These are phyloP conservation scores for Naegleria lovaniensis DNA, from an alignment of 208 protist species.

Conservation along the genomic window DNA sequence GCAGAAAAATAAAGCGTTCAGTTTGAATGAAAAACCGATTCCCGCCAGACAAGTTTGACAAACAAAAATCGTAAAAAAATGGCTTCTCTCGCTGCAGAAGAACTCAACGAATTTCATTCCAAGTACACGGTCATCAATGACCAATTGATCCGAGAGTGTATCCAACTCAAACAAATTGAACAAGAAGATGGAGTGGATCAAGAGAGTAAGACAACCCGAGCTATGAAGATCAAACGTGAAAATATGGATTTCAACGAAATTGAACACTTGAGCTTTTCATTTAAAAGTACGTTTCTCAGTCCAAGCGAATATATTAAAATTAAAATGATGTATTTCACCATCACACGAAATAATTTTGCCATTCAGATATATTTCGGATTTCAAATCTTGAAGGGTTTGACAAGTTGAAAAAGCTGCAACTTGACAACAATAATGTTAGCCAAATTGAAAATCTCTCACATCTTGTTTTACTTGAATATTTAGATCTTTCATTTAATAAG, in stretches of 20 bases:
- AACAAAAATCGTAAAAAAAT: neutral
- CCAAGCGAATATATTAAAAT: neutral
- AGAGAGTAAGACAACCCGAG: neutral
- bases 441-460: constrained; percentile 6
- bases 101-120: neutral
- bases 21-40: neutral
- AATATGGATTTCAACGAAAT: neutral
- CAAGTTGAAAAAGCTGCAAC: neutral
- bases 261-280: constrained; percentile 10
- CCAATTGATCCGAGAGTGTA: neutral
- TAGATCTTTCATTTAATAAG: constrained; percentile 14
- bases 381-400: constrained; percentile 11
- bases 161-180: constrained; percentile 8
- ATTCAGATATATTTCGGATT: constrained; percentile 6
- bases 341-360: neutral
- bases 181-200: neutral
- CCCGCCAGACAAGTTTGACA: too few species aligned
- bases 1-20: too few species aligned
- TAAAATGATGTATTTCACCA: too few species aligned
- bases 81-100: neutral
- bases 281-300: constrained; percentile 1
- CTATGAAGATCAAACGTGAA: neutral
- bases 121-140: constrained; percentile 21
- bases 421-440: constrained; percentile 5
- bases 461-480: neutral